phyloP scores from a whole-genome alignment of 495 filamentous ascomycete genomes.

The Aspergillus haitiensis region DNA sequence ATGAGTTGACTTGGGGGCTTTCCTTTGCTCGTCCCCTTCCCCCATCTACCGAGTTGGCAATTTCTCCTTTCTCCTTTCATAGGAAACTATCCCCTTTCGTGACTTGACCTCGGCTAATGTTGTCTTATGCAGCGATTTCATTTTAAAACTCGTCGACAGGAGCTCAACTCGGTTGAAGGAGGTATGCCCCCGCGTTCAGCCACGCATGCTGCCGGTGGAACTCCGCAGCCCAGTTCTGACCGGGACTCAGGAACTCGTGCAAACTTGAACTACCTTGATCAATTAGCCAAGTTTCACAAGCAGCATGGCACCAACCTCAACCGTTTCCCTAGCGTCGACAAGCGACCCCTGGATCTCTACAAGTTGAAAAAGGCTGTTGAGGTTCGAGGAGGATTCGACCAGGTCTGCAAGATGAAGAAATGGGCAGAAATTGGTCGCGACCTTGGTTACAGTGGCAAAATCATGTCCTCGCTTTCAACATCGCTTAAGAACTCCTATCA shows the following conservation, averaged over 20 bases:
- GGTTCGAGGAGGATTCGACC: conserved; percentile 86
- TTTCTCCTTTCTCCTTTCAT: conserved; percentile 14
- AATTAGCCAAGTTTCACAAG: conserved; percentile 93
- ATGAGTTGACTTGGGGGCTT: conserved; percentile 30
- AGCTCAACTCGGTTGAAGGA: conserved; percentile 98
- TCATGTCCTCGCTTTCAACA: conserved; percentile 99
- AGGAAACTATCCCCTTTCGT: conserved; percentile 4
- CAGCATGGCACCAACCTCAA: conserved; percentile 93
- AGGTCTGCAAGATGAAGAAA: conserved; percentile 96
- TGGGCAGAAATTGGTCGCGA: conserved; percentile 99
- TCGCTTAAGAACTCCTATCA: conserved; percentile 98
- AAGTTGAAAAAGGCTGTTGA: conserved; percentile 97
- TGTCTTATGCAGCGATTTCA: conserved; percentile 72
- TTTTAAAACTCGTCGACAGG: conserved; percentile 93
- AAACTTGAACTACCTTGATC: conserved; percentile 94
- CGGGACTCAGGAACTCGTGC: conserved; percentile 74
- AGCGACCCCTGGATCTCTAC: conserved; percentile 94
- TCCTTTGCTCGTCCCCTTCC: conserved; percentile 12
- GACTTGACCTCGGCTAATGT: conserved; percentile 15
- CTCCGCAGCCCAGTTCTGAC: conserved; percentile 42
- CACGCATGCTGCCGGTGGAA: conserved; percentile 36
- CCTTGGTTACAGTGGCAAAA: conserved; percentile 97
- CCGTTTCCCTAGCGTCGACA: conserved; percentile 94
- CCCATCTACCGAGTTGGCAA: background rate
- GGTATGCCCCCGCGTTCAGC: conserved; percentile 62